Evolutionary conservation across 2,329 filamentous ascomycete species (phyloP), one percentile per base, ranked within the genome.

Genomic region (Colletotrichum falcatum): DNA sequence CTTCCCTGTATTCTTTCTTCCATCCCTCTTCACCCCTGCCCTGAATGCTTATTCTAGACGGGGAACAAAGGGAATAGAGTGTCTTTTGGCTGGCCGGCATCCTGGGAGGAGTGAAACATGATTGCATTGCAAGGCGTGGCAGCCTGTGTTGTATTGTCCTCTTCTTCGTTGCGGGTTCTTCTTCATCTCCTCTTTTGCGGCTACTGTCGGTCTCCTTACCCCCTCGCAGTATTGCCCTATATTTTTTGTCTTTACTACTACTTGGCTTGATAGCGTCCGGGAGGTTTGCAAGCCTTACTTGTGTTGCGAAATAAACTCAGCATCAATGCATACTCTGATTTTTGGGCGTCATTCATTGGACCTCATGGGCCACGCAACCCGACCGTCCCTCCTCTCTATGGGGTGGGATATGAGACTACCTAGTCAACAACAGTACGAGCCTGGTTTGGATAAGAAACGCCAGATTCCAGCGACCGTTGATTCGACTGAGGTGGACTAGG

Each of bases 111-210:
- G 62, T 48, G 55, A 49, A 60, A 54, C 51, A 59, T n/a, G n/a
- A n/a, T 59, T 44, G 65, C 68, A 63, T 71, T 71, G 68, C 65
- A 71, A 49, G 48, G 64, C 68, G 53, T 53, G 58, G 46, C 51
- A 35, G 63, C 35, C 53, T 58, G 51, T 62, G 53, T 39, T 39
- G 68, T 54, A 33, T 63, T 26, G 12, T 44, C 37, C n/a, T 35
- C 42, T 30, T 56, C 9, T 46, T 46, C 16, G 35, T 18, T 11
- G 16, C 54, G 20, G 23, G 37, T n/a, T 33, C 26, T 44, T 46
- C 26, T 18, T 37, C 5, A 16, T 54, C 51, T 12, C 20, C 7
- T n/a, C 30, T 35, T 20, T 14, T 7, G 51, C 20, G 30, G 26
- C 18, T 2, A 26, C 33, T 26, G 3, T 12, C 4, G 20, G 3